phyloP scores from a whole-genome alignment of 2,329 filamentous ascomycete species.

The Fusarium hainanense region DNA sequence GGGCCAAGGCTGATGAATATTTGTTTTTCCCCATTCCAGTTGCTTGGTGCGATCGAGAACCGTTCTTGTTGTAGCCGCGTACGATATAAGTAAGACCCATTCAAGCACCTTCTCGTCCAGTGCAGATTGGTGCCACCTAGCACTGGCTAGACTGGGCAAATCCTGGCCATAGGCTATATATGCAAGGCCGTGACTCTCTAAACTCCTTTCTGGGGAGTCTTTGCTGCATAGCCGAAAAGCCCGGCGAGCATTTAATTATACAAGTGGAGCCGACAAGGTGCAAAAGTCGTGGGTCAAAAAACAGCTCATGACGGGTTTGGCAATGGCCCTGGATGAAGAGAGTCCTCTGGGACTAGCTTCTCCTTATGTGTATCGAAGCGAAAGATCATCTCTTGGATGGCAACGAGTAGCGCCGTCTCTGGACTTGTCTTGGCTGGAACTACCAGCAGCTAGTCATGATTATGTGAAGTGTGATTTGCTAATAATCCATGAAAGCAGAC shows the following conservation, averaged over 20 bases:
- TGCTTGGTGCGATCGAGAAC: conserved; percentile 8
- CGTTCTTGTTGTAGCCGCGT: conserved; percentile 5
- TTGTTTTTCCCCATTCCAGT: conserved; percentile 31
- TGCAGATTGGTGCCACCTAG: neutral
- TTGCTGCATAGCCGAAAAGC: conserved; percentile 13
- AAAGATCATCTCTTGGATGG: conserved; percentile 32
- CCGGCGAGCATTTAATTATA: conserved; percentile 25
- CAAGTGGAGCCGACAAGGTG: conserved; percentile 30
- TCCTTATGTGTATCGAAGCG: conserved; percentile 13
- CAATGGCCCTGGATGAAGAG: conserved; percentile 5
- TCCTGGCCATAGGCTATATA: neutral
- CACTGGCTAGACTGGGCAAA: neutral
- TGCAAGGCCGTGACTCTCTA: conserved; percentile 1
- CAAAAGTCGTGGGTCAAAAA: conserved; percentile 29
- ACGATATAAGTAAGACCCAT: neutral
- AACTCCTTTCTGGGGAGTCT: conserved; percentile 8
- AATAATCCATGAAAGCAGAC: conserved; percentile 8
- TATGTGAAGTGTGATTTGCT: conserved; percentile 32
- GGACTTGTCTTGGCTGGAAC: conserved; percentile 33
- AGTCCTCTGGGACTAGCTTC: conserved; percentile 23
- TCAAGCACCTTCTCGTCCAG: neutral
- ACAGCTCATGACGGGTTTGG: conserved; percentile 33
- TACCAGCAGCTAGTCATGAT: conserved; percentile 34
- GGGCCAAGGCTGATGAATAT: conserved; percentile 5
- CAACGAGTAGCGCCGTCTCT: conserved; percentile 20